Percentiles rank a stretch among this genome's conserved stretches.
phyloP scores from a whole-genome alignment of 768 basidiomycete species.

The Cyclocybe aegerita region DNA sequence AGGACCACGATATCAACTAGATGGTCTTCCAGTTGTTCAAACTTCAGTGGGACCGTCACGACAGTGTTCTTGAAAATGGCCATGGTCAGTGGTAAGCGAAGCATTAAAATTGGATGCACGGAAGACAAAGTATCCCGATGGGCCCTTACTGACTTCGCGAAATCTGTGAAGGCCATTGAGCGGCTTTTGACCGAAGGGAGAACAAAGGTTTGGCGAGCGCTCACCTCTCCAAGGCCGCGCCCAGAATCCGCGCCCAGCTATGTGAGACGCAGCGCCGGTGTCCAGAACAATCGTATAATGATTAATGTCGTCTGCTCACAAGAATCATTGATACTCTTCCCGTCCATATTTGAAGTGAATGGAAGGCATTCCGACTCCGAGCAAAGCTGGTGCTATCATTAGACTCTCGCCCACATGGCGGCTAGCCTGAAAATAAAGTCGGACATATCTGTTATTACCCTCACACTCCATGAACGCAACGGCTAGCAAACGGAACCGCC shows the following conservation, averaged over 20 bases:
- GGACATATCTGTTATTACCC: slow-evolving; percentile 43
- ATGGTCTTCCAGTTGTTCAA: too few relatives aligned
- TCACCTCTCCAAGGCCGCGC: slow-evolving; percentile 45
- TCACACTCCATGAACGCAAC: background rate
- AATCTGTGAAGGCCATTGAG: slow-evolving; percentile 12
- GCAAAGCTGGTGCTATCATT: too few relatives aligned
- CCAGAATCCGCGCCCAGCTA: slow-evolving; percentile 33
- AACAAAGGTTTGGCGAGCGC: slow-evolving; percentile 2
- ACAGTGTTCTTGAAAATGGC: slow-evolving; percentile 46
- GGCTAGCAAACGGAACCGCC: background rate
- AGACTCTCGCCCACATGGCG: slow-evolving; percentile 42
- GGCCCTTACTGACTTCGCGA: slow-evolving; percentile 7
- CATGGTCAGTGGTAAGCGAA: slow-evolving; percentile 12
- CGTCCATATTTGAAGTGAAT: slow-evolving; percentile 6
- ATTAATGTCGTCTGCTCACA: slow-evolving; percentile 33
- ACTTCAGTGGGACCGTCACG: slow-evolving; percentile 39
- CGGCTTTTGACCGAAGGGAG: slow-evolving; percentile 3
- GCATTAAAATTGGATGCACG: too few relatives aligned
- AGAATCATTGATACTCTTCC: background rate
- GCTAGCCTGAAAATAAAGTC: slow-evolving; percentile 48
- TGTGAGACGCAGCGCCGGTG: slow-evolving; percentile 31
- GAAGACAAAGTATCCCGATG: background rate
- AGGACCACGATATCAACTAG: too few relatives aligned
- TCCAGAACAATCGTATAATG: slow-evolving; percentile 35
- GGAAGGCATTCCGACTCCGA: slow-evolving; percentile 46